A percentile compares a stretch with the other conserved stretches of the same genome.
Evolutionary conservation across 495 filamentous ascomycete species (phyloP).

Genomic region (Penicillium chermesinum): DNA sequence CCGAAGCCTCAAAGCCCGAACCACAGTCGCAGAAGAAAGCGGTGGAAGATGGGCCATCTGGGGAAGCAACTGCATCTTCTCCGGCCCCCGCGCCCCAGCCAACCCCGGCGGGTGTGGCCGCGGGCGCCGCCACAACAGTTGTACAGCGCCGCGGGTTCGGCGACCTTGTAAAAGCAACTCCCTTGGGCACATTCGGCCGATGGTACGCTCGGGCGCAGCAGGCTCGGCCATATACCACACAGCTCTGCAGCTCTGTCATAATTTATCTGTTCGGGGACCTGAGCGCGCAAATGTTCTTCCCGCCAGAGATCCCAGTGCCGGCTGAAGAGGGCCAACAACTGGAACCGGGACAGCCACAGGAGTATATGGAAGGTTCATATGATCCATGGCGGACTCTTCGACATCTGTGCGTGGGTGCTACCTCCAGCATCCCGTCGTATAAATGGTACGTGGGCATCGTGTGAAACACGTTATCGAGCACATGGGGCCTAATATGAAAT

Average conservation of each 20-base stretch:
- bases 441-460: slow-evolving; percentile 53
- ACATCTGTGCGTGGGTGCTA: slow-evolving; percentile 66
- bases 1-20: slow-evolving; percentile 12
- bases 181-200: slow-evolving; percentile 33
- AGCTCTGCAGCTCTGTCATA: slow-evolving; percentile 66
- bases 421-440: slow-evolving; percentile 71
- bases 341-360: slow-evolving; percentile 7
- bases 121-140: slow-evolving; percentile 30
- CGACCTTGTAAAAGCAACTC: slow-evolving; percentile 53
- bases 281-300: slow-evolving; percentile 62
- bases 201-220: slow-evolving; percentile 65
- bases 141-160: slow-evolving; percentile 53
- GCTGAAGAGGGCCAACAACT: slow-evolving; percentile 5
- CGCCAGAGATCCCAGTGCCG: slow-evolving; percentile 21
- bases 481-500: neutral
- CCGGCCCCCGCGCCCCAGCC: slow-evolving; percentile 2
- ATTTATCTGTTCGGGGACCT: slow-evolving; percentile 80
- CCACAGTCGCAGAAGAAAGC: slow-evolving; percentile 1
- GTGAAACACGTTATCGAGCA: too few relatives aligned
- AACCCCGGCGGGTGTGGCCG: slow-evolving; percentile 9
- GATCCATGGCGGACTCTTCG: slow-evolving; percentile 65
- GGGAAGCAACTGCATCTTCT: slow-evolving; percentile 1
- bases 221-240: slow-evolving; percentile 68
- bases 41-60: slow-evolving; percentile 3
- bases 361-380: slow-evolving; percentile 50